Evolutionary conservation across 2,329 filamentous ascomycete genomes (phyloP).

Genomic region (Cordyceps cicadae): DNA sequence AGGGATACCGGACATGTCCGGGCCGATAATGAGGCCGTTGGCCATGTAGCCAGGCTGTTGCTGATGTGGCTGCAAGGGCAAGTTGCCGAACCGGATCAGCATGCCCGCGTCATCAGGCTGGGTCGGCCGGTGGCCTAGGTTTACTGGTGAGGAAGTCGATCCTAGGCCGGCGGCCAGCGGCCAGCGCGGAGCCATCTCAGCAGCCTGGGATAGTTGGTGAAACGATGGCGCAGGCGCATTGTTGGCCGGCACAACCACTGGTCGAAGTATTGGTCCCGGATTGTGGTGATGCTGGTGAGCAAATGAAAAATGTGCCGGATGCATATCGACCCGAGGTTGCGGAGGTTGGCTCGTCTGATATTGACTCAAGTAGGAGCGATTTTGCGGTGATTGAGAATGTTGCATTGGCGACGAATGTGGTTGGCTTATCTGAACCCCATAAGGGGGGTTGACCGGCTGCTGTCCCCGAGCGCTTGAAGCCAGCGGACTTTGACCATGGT

Average conservation of each 20-base stretch:
- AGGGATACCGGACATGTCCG: background rate
- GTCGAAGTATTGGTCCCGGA: background rate
- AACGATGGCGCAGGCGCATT: slow-evolving; percentile 9
- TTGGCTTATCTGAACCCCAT: background rate
- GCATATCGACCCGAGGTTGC: slow-evolving; percentile 12
- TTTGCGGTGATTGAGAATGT: slow-evolving; percentile 7
- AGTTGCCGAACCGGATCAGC: slow-evolving; percentile 32
- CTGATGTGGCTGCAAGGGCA: slow-evolving; percentile 14
- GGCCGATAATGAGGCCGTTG: background rate
- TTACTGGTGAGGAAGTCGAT: slow-evolving; percentile 11
- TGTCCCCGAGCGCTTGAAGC: background rate
- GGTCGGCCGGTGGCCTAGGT: slow-evolving; percentile 14
- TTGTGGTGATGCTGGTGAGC: slow-evolving; percentile 9
- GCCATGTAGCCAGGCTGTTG: slow-evolving; percentile 5
- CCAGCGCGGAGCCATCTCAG: background rate
- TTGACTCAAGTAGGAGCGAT: slow-evolving; percentile 15
- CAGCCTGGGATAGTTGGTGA: background rate
- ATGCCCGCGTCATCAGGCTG: slow-evolving; percentile 30
- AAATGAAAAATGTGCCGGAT: slow-evolving; percentile 13
- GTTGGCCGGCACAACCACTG: background rate
- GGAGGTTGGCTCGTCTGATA: background rate
- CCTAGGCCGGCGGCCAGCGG: background rate
- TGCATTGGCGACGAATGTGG: background rate
- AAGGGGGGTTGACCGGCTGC: background rate
- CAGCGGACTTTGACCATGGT: background rate